phyloP scores from a whole-genome alignment of 495 filamentous ascomycete species.

The Hyphodiscus hymeniophilus region DNA sequence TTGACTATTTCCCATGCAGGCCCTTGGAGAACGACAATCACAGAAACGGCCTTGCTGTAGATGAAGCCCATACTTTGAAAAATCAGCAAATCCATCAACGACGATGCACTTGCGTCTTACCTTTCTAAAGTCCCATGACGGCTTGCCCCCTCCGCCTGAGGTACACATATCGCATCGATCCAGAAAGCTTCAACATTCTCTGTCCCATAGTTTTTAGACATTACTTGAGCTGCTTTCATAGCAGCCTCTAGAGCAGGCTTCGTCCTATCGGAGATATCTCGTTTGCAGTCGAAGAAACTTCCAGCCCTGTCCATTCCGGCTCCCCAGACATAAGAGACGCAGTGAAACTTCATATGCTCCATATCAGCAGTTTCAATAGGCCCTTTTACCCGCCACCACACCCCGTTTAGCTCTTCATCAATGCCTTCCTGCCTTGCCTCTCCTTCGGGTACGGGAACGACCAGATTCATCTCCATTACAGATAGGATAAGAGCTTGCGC shows the following conservation, averaged over 20 bases:
- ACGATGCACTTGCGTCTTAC: too few species aligned
- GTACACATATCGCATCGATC: slow-evolving; percentile 11
- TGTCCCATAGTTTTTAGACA: background rate
- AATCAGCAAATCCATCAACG: slow-evolving; percentile 11
- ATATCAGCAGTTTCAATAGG: background rate
- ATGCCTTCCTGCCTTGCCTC: background rate
- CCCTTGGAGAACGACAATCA: slow-evolving; percentile 4
- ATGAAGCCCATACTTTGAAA: slow-evolving; percentile 18
- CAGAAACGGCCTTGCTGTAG: slow-evolving; percentile 2
- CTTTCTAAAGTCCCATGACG: slow-evolving; percentile 12
- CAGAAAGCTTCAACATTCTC: slow-evolving; percentile 9
- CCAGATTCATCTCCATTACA: slow-evolving; percentile 5
- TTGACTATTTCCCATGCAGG: slow-evolving; percentile 3
- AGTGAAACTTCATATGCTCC: slow-evolving; percentile 1
- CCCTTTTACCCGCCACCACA: slow-evolving; percentile 4
- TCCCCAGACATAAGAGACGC: slow-evolving; percentile 13
- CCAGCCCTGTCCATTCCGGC: background rate
- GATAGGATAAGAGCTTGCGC: too few species aligned
- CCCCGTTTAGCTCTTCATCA: slow-evolving; percentile 4
- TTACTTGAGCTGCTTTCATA: slow-evolving; percentile 2
- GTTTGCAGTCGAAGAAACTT: slow-evolving; percentile 8
- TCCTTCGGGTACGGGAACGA: background rate
- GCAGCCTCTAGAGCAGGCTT: slow-evolving; percentile 7
- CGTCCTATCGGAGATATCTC: slow-evolving; percentile 6
- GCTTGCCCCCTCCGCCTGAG: background rate